phyloP scores from a whole-genome alignment of 805 yeast species.

The Diddensiella santjacobensis region DNA sequence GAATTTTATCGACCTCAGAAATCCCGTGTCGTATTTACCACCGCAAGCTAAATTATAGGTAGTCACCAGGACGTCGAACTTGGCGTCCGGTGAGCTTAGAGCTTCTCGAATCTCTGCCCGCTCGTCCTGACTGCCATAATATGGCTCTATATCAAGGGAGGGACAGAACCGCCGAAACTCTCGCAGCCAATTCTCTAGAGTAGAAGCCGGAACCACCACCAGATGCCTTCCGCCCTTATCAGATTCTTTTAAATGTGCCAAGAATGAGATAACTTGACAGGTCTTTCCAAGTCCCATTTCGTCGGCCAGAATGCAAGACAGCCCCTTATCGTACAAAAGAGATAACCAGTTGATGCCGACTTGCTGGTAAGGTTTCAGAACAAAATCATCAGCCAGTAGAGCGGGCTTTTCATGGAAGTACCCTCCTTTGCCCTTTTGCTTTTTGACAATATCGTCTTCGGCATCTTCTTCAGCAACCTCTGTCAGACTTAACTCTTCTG shows the following conservation, averaged over 20 bases:
- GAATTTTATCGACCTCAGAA: conserved; percentile 68
- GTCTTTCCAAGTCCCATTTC: conserved; percentile 98
- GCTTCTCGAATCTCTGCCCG: conserved; percentile 79
- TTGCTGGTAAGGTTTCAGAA: conserved; percentile 84
- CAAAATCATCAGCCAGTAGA: conserved; percentile 57
- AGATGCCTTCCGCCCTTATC: conserved; percentile 77
- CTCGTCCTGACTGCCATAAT: conserved; percentile 83
- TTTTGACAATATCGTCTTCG: conserved; percentile 34
- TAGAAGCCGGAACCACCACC: conserved; percentile 93
- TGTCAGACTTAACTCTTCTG: conserved; percentile 55
- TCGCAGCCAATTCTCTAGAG: conserved; percentile 95
- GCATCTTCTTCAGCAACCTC: conserved; percentile 47
- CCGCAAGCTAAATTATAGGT: conserved; percentile 93
- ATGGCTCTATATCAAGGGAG: conserved; percentile 73
- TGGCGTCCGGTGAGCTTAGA: conserved; percentile 47
- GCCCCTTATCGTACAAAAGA: conserved; percentile 66
- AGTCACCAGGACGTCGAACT: conserved; percentile 86
- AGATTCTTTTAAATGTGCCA: conserved; percentile 76
- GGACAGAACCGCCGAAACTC: conserved; percentile 92
- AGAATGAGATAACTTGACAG: conserved; percentile 89
- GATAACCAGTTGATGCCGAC: conserved; percentile 96
- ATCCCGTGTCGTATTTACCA: conserved; percentile 72
- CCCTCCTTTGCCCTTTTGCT: conserved; percentile 33
- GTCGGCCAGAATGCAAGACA: conserved; percentile 94
- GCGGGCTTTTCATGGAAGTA: conserved; percentile 67